Base-by-base conservation (phyloP, 805 yeast species). In the Saccharomyces paradoxus region DNA sequence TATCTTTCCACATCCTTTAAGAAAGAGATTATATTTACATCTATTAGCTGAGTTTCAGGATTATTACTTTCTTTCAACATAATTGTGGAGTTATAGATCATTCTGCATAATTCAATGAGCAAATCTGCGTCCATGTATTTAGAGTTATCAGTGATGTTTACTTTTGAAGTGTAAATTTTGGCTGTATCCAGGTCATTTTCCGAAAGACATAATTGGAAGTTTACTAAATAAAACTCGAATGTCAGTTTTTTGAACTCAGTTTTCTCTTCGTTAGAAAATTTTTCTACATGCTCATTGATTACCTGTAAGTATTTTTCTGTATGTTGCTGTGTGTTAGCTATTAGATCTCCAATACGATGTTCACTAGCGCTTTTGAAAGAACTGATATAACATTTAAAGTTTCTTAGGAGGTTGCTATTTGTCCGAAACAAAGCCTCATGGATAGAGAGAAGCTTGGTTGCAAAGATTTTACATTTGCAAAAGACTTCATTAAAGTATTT, bases 151-250 rank as follows among this genome's bases (percentile, higher is more conserved):
- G 31, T 8, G 1, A 67, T 31, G 26, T 62, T 62, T 1, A 72
- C 66, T 51, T 71, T 69, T 9, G 62, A 61, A 30, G 70, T 69
- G 55, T 70, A 72, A 28, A 72, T 60, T 46, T 63, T 68, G 0
- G 77, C 77, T 58, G 68, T 64, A 46, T 69, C 65, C 5, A 64
- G 56, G 54, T 76, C 75, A 2, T 63, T 66, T n/a, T 63, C 65
- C 7, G 57, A 49, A 4, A 74, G 48, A 0, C 71, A 56, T 2
- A 62, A 46, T 53, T 71, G 74, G 60, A 71, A 70, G 53, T 70
- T 69, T 24, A 66, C 52, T 2, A 72, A 41, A 46, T 61, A 66
- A 31, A 68, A 62, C 46, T 75, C 74, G 2, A 66, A 51, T 47
- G 56, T 64, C 10, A 63, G 49, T 27, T 54, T 61, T 22, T 53